Base-by-base conservation (phyloP, 768 basidiomycete species). In the Neoboletus brunneissimus region DNA sequence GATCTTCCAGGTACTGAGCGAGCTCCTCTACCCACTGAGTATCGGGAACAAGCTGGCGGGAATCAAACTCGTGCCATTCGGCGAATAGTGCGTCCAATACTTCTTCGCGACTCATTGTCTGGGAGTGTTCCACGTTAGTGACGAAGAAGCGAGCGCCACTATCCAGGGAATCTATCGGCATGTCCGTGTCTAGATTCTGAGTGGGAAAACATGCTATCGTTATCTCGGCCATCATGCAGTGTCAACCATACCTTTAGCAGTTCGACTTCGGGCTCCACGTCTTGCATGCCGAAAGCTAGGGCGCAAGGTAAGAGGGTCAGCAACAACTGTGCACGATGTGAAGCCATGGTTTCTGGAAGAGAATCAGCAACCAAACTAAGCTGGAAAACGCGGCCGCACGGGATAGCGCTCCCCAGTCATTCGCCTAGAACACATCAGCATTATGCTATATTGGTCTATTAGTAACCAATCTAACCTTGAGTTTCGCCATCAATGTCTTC, bases 401-500 rank as follows among this genome's bases (percentile, higher is more conserved):
- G 47, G 82, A 81, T 25, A 86, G 69, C 0, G 84, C 74, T 25
- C 82, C 81, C 84, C 84, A 86, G 56, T 86, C 84, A 53, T 83
- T 84, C 1, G 81, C 77, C 83, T 84, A 46, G 29, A 50, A 59
- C 35, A 5, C 9, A 25, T 64, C 9, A 60, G 45, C 18, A 48
- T 54, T n/a, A 18, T 3, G 5, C 5, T 12, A 5, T n/a, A n/a
- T 0, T 15, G 3, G 20, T n/a, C 45, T n/a, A 45, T 23, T 3
- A 9, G 11, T 2, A 22, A 40, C 22, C 52, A n/a, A 23, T 29
- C 55, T 46, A 37, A 81, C 84, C 76, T 85, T 85, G 52, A 86
- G 67, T 57, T 86, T 86, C 7, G 84, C 85, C 84, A 86, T 86
- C 47, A 86, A 58, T 0, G 81, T 81, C 67, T 86, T 86, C 61